A percentile compares a stretch with the other conserved stretches of the same genome.
Conservation (phyloP, 805 yeast genomes). For the Saccharomycopsis malanga region DNA sequence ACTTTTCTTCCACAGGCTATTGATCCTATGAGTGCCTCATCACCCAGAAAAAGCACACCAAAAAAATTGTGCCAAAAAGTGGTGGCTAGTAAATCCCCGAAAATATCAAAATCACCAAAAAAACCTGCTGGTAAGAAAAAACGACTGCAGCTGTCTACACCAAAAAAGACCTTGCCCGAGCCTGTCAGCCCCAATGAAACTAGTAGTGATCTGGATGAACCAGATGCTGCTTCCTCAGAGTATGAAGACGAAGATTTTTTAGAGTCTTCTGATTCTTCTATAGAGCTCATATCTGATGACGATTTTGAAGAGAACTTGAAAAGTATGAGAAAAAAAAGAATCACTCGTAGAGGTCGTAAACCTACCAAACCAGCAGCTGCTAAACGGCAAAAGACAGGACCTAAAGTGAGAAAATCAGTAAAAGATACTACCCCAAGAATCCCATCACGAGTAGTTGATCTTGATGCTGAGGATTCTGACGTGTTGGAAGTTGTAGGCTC, state of each 20-base stretch:
- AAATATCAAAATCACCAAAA: not conserved
- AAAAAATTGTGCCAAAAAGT: constrained; percentile 6
- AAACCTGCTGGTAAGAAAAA: not conserved
- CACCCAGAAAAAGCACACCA: constrained; percentile 13
- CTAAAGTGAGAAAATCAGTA: not conserved
- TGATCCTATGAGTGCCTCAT: constrained; percentile 15
- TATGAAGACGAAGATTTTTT: not conserved
- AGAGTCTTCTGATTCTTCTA: constrained; percentile 1
- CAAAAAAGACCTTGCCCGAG: not conserved
- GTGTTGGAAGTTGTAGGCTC: not conserved
- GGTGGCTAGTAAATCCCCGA: not conserved
- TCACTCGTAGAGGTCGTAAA: not conserved
- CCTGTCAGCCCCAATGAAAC: not conserved
- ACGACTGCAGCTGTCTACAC: no score
- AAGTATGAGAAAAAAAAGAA: constrained; percentile 19
- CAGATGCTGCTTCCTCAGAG: not conserved
- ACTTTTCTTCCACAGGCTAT: constrained; percentile 21
- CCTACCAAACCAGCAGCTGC: not conserved
- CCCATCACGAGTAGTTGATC: constrained; percentile 13
- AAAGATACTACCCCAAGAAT: constrained; percentile 12
- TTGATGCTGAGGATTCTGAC: constrained; percentile 22
- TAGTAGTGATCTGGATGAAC: not conserved
- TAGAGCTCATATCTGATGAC: constrained; percentile 22
- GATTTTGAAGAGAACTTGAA: constrained; percentile 26
- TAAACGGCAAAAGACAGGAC: not conserved